A percentile compares a stretch with the other conserved stretches of the same genome.
These are phyloP conservation scores for Nicotiana undulata DNA, from an alignment of 257 asterid genomes.

Conservation along the genomic window DNA sequence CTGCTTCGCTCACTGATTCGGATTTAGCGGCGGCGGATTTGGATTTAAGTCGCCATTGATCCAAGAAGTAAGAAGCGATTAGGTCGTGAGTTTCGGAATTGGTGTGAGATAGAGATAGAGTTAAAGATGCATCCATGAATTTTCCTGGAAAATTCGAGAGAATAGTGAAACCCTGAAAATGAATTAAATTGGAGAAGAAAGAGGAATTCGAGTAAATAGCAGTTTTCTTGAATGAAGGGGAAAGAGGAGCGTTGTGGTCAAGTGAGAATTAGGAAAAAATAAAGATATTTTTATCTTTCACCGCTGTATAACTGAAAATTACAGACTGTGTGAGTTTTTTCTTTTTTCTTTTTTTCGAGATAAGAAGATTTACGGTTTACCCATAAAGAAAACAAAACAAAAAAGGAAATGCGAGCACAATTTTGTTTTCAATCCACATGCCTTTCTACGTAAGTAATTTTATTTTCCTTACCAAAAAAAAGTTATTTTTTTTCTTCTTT, in stretches of 20 bases:
- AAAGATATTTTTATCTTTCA: too few species aligned
- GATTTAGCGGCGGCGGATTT: conserved; percentile 32
- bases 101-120: conserved; percentile 11
- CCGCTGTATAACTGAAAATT: too few species aligned
- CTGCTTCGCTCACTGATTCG: conserved; percentile 19
- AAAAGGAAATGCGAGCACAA: too few species aligned
- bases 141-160: background rate
- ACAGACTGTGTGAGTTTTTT: too few species aligned
- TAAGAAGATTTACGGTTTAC: too few species aligned
- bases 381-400: too few species aligned
- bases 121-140: background rate
- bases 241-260: background rate
- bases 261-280: too few species aligned
- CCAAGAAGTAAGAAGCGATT: conserved; percentile 64
- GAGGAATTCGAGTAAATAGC: background rate
- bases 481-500: too few species aligned
- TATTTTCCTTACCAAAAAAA: too few species aligned
- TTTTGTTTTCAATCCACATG: too few species aligned
- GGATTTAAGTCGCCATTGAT: conserved; percentile 60
- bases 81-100: conserved; percentile 22
- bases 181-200: background rate
- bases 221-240: background rate
- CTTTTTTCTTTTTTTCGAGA: too few species aligned
- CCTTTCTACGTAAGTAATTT: too few species aligned
- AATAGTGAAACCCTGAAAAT: background rate